Conservation (phyloP, 805 yeast genomes). For the Ogataea populi-albae region DNA sequence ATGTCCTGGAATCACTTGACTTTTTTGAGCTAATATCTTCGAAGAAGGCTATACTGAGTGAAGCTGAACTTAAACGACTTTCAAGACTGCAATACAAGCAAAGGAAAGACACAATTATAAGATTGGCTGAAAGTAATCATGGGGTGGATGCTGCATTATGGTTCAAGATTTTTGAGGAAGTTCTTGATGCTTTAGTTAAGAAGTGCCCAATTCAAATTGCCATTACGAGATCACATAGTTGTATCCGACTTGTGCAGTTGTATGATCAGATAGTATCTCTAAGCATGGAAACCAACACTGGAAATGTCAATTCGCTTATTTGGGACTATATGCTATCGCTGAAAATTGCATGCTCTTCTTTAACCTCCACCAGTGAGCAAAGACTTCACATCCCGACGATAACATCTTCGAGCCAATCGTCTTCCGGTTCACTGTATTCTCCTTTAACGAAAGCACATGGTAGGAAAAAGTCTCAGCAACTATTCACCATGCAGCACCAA, state of each 20-base stretch:
- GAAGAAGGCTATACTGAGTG: slow-evolving; percentile 51
- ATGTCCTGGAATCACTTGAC: slow-evolving; percentile 69
- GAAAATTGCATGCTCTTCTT: slow-evolving; percentile 86
- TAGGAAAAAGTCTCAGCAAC: slow-evolving; percentile 73
- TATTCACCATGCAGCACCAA: slow-evolving; percentile 81
- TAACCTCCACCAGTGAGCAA: slow-evolving; percentile 88
- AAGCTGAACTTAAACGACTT: slow-evolving; percentile 76
- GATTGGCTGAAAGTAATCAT: slow-evolving; percentile 84
- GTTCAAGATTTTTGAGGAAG: slow-evolving; percentile 81
- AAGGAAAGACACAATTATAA: slow-evolving; percentile 65
- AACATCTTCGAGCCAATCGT: slow-evolving; percentile 9
- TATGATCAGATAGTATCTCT: slow-evolving; percentile 63
- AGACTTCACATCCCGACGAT: slow-evolving; percentile 59
- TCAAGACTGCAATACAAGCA: slow-evolving; percentile 55
- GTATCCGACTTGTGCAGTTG: slow-evolving; percentile 83
- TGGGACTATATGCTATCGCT: slow-evolving; percentile 62
- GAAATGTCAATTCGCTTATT: slow-evolving; percentile 26
- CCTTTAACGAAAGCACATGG: slow-evolving; percentile 57
- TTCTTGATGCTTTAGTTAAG: slow-evolving; percentile 69
- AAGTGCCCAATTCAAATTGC: slow-evolving; percentile 93
- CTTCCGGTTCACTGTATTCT: slow-evolving; percentile 32
- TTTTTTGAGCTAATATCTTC: slow-evolving; percentile 59
- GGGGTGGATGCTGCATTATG: slow-evolving; percentile 97
- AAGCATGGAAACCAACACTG: slow-evolving; percentile 38
- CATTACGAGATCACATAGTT: slow-evolving; percentile 83